Evolutionary conservation across 805 yeast genomes (phyloP), one percentile per base, ranked within the genome.

Genomic region (Ogataea glucozyma): DNA sequence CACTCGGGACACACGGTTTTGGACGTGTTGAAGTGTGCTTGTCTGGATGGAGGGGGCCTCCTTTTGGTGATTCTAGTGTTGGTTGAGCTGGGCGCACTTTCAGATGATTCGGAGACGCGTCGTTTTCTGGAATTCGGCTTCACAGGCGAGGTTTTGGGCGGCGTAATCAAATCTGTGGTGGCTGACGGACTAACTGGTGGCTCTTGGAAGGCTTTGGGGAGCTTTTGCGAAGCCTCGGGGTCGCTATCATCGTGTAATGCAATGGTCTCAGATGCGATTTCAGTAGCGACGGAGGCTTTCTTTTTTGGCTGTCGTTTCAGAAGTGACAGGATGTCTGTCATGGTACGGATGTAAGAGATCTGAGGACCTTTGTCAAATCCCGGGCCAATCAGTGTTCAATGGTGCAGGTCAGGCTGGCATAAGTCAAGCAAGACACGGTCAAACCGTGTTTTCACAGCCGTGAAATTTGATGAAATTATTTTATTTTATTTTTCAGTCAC

Each of bases 1-100:
- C 86, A 81, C 19, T 61, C 62, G 4, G 59, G 46, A 49, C 86
- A 80, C 0, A 75, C 42, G 4, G 44, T 69, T 20, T 46, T 34
- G 4, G 48, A 41, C 1, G 49, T 22, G 5, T 41, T 47, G 44
- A 60, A 60, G 33, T 52, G 48, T 4, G 47, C 35, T 26, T 60
- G 64, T 32, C 20, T 10, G 22, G 38, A 17, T n/a, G 31, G 2
- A 7, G 19, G 29, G 19, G 26, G 17, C 34, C 34, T 41, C 23
- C 40, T 38, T 24, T 34, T n/a, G 30, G 9, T 17, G 26, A 13
- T n/a, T n/a, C n/a, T n/a, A n/a, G n/a, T n/a, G n/a, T n/a, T n/a
- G n/a, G n/a, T 20, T 14, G 10, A 12, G 12, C 13, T 20, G 13
- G 18, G 44, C n/a, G 12, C 33, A 21, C 31, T 30, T 26, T n/a